Conservation (phyloP, 495 filamentous ascomycete genomes). For the Bacidia gigantensis region DNA sequence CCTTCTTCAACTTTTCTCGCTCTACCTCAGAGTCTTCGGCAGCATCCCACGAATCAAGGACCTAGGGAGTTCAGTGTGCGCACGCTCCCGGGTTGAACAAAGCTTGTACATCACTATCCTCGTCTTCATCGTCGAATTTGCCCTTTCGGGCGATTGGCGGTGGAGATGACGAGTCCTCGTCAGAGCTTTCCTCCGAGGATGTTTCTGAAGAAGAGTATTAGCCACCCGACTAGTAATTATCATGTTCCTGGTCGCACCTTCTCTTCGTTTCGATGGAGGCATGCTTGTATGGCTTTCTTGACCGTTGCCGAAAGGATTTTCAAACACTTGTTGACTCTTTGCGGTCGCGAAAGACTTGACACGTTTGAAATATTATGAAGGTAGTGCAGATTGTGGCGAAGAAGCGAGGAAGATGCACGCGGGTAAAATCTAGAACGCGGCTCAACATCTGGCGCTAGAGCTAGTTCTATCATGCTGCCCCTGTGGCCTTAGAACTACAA, state of each 20-base stretch:
- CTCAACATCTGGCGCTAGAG: too few species aligned
- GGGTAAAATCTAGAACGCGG: too few species aligned
- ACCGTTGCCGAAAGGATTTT: too few species aligned
- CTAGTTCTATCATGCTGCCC: too few species aligned
- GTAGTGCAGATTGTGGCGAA: too few species aligned
- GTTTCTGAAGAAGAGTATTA: background rate
- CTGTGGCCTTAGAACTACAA: too few species aligned
- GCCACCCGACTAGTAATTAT: background rate
- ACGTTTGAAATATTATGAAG: too few species aligned
- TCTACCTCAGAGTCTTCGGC: constrained; percentile 95
- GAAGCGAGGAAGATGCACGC: too few species aligned
- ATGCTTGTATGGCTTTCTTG: background rate
- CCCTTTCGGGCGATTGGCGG: constrained; percentile 44
- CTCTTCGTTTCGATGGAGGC: constrained; percentile 1
- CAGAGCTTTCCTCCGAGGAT: constrained; percentile 5
- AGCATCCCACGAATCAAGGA: constrained; percentile 93
- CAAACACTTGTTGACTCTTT: too few species aligned
- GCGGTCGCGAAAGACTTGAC: too few species aligned
- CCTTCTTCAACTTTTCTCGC: constrained; percentile 83
- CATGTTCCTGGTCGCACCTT: background rate
- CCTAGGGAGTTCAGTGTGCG: constrained; percentile 33
- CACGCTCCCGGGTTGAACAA: background rate
- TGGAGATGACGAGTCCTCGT: constrained; percentile 41
- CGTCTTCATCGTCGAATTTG: constrained; percentile 91
- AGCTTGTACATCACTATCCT: constrained; percentile 66